These are phyloP conservation scores for Limonium bicolor DNA, from an alignment of 148 eudicot genomes.

Conservation along the genomic window DNA sequence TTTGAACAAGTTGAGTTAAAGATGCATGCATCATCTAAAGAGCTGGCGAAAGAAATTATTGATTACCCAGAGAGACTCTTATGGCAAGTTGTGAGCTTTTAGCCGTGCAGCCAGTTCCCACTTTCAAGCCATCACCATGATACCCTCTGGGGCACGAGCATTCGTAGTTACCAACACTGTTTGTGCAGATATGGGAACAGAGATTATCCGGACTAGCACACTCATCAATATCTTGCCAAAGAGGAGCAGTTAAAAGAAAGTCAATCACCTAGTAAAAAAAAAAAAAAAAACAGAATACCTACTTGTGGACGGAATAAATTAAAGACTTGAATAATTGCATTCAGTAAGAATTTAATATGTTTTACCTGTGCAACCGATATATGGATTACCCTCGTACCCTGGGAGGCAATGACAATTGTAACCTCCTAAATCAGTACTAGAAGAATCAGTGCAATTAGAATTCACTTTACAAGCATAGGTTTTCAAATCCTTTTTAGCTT, in stretches of 20 bases:
- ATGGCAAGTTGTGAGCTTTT: background rate
- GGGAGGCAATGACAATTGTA: slow-evolving; percentile 16
- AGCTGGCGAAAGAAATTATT: too few relatives aligned
- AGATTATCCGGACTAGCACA: slow-evolving; percentile 4
- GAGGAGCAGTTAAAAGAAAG: background rate
- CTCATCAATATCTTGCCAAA: slow-evolving; percentile 14
- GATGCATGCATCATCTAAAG: too few relatives aligned
- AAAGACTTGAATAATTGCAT: too few relatives aligned
- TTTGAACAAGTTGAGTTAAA: too few relatives aligned
- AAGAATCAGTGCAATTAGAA: slow-evolving; percentile 9
- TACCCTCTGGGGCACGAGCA: slow-evolving; percentile 13
- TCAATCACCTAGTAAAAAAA: background rate
- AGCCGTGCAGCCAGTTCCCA: slow-evolving; percentile 2
- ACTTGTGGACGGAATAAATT: background rate
- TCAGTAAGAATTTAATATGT: too few relatives aligned
- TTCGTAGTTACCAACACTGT: slow-evolving; percentile 7
- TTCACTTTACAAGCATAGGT: slow-evolving; percentile 12
- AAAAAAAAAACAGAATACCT: too few relatives aligned
- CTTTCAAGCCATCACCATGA: slow-evolving; percentile 11
- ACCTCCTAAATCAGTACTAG: slow-evolving; percentile 6
- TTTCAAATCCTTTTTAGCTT: background rate
- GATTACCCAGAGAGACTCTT: slow-evolving; percentile 9
- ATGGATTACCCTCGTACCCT: too few relatives aligned
- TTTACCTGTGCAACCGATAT: too few relatives aligned
- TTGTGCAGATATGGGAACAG: slow-evolving; percentile 6